Percentiles rank a stretch among this genome's conserved stretches.
These are phyloP conservation scores for Seminavis robusta DNA, from an alignment of 108 stramenopile species.

Conservation along the genomic window DNA sequence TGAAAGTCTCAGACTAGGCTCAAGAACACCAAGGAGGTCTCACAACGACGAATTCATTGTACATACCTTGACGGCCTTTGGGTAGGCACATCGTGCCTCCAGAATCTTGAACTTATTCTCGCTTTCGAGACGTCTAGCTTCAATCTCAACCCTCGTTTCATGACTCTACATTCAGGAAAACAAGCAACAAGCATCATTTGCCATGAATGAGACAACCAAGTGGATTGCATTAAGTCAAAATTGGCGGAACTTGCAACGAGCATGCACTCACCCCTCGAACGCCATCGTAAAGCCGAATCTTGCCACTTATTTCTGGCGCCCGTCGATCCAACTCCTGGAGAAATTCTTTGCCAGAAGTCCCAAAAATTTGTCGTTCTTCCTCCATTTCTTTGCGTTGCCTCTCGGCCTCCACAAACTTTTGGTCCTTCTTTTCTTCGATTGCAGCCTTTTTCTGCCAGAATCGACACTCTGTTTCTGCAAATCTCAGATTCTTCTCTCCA, in stretches of 20 bases:
- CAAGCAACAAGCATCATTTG: background rate
- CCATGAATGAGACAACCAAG: background rate
- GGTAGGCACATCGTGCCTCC: slow-evolving; percentile 40
- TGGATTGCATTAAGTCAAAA: background rate
- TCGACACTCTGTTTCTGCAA: slow-evolving; percentile 15
- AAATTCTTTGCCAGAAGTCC: slow-evolving; percentile 22
- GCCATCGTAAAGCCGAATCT: slow-evolving; percentile 1
- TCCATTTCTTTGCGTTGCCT: slow-evolving; percentile 1
- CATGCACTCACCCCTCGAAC: background rate
- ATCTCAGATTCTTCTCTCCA: slow-evolving; percentile 4
- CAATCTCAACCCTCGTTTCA: background rate
- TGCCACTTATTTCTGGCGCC: slow-evolving; percentile 3
- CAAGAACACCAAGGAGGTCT: background rate
- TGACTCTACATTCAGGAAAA: background rate
- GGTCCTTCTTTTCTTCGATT: background rate
- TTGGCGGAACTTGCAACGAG: background rate
- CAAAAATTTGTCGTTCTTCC: slow-evolving; percentile 15
- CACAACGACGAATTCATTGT: background rate
- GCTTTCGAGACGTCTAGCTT: slow-evolving; percentile 3
- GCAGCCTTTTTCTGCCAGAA: slow-evolving; percentile 15
- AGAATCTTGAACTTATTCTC: slow-evolving; percentile 31
- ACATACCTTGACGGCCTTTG: slow-evolving; percentile 23
- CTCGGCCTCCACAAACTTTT: background rate
- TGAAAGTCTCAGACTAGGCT: no score
- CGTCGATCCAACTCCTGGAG: slow-evolving; percentile 34